Evolutionary conservation across 192 early-diverging fungal species (phyloP), one percentile per base, ranked within the genome.

Genomic region (Spizellomyces punctatus): DNA sequence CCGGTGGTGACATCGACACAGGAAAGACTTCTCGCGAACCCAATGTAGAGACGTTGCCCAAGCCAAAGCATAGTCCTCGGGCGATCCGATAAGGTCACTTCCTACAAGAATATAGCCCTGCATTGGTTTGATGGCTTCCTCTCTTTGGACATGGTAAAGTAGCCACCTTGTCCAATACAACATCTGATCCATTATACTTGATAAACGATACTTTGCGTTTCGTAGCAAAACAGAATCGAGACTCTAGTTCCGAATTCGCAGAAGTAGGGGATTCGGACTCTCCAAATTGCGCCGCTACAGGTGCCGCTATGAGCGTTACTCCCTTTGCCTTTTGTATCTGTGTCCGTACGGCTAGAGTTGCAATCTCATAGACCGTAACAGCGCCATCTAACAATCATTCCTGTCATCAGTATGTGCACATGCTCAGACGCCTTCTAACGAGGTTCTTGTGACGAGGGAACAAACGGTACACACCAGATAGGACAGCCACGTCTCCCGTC

Each of bases 21-120:
- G 6, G 54, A 36, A 7, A 72, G 43, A 22, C 48, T 55, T 14
- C 71, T 60, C 14, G 47, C 47, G 52, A 22, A 72, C 21, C 61
- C 71, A 48, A 64, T 44, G 27, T 64, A 63, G 7, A 6, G 78
- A 12, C 27, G 8, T 5, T 50, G 17, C 17, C 17, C 85, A 16
- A 92, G 82, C 91, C 93, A 98, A 46, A 86, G 82, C 83, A 98
- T 85, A 10, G 91, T 82, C 46, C 82, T 79, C 41, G 94, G 84
- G 19, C 83, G 83, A 56, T 98, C 93, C 0, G 90, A 81, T 10
- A 91, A 78, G 41, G 81, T 61, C 63, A 89, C 81, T 73, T 93
- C 92, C 87, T 92, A 36, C 27, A 41, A 14, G 27, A 2, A 36
- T 36, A 36, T 36, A 3, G 27, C 3, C 3, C 27, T 36, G 27